phyloP scores from a whole-genome alignment of 192 early-diverging fungal species.

The Backusella macrospora region DNA sequence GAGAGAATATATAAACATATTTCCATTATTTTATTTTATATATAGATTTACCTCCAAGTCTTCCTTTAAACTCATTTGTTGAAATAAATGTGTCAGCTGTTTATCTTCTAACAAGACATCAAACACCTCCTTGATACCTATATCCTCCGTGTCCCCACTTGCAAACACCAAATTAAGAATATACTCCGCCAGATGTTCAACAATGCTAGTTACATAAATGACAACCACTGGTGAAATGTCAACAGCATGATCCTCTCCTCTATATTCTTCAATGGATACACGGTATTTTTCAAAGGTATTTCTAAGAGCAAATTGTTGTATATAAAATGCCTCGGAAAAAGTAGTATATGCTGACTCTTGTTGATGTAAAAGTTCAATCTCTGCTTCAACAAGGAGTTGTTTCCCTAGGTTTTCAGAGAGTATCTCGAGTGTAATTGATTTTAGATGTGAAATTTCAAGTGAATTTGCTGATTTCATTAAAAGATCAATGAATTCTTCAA shows the following conservation, averaged over 20 bases:
- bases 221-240: conserved; percentile 42
- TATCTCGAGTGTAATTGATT: conserved; percentile 41
- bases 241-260: not conserved
- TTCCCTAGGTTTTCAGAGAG: conserved; percentile 57
- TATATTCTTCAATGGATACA: not conserved
- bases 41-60: conserved; percentile 47
- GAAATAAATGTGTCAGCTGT: conserved; percentile 50
- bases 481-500: conserved; percentile 58
- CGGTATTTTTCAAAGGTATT: conserved; percentile 37
- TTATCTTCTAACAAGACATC: conserved; percentile 51
- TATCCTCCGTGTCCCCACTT: conserved; percentile 50
- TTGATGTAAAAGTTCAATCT: conserved; percentile 58
- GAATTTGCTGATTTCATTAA: conserved; percentile 51
- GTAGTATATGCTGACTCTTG: conserved; percentile 40
- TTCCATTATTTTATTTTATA: not conserved
- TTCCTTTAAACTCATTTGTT: conserved; percentile 48
- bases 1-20: too few relatives aligned
- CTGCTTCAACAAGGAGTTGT: conserved; percentile 60
- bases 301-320: conserved; percentile 27
- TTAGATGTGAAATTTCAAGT: conserved; percentile 51
- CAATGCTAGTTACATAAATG: conserved; percentile 59
- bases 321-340: conserved; percentile 34
- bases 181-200: conserved; percentile 62
- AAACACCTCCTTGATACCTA: conserved; percentile 53
- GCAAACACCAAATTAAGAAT: conserved; percentile 50